Conservation (phyloP, 805 yeast genomes). For the Suhomyces sp. region DNA sequence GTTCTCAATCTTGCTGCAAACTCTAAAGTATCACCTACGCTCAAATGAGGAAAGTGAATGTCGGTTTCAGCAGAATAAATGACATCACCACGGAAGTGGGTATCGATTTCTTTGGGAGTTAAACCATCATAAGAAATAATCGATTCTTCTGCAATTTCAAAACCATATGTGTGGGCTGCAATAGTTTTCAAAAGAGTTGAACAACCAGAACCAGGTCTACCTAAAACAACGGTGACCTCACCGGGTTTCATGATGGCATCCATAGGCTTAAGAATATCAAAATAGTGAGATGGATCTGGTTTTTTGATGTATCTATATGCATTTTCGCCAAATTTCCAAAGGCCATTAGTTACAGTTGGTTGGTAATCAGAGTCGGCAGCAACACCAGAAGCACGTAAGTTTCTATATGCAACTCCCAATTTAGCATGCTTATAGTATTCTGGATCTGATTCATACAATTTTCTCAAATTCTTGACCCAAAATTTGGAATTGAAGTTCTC, state of each 20-base stretch:
- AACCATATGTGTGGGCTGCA: conserved; percentile 39
- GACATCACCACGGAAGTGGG: conserved; percentile 37
- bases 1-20: conserved; percentile 55
- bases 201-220: conserved; percentile 45
- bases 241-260: conserved; percentile 39
- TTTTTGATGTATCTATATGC: conserved; percentile 16
- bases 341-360: conserved; percentile 51
- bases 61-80: conserved; percentile 54
- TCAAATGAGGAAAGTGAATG: conserved; percentile 54
- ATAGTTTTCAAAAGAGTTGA: conserved; percentile 41
- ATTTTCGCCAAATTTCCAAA: conserved; percentile 20
- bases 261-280: conserved; percentile 35
- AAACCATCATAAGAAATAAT: conserved; percentile 36
- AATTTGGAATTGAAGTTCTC: conserved; percentile 57
- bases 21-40: conserved; percentile 55
- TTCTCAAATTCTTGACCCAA: conserved; percentile 67
- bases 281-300: conserved; percentile 24
- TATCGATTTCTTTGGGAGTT: conserved; percentile 25
- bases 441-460: conserved; percentile 51
- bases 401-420: conserved; percentile 58
- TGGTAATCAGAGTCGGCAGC: conserved; percentile 71
- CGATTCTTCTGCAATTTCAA: conserved; percentile 33
- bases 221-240: conserved; percentile 41
- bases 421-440: conserved; percentile 63
- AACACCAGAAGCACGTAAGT: conserved; percentile 61